Conservation (phyloP, 140 eudicot species). For the Bidens hawaiensis region DNA sequence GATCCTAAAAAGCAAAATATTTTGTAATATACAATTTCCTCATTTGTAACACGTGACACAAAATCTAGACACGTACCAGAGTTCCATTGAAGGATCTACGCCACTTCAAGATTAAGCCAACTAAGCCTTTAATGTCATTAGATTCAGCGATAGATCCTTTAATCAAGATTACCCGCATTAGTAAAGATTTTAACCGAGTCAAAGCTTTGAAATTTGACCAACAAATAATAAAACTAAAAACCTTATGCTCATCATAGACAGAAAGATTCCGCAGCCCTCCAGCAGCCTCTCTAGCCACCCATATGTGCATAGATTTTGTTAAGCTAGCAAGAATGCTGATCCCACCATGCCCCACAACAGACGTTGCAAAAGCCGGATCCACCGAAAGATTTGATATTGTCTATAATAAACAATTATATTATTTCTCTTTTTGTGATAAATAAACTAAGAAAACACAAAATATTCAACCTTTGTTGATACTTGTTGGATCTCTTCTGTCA, state of each 20-base stretch:
- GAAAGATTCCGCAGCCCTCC: conserved; percentile 98
- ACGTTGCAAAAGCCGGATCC: conserved; percentile 77
- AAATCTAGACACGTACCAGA: conserved; percentile 55
- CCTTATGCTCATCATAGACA: conserved; percentile 98
- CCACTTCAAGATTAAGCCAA: conserved; percentile 87
- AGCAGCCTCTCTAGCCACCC: conserved; percentile 99
- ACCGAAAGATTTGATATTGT: conserved; percentile 88
- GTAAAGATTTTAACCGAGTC: neutral
- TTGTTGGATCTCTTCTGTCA: conserved; percentile 87
- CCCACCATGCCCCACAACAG: conserved; percentile 87
- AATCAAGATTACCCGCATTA: conserved; percentile 4
- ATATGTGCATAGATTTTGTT: conserved; percentile 81
- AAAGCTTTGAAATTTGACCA: neutral
- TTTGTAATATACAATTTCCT: neutral
- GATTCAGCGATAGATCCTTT: conserved; percentile 89
- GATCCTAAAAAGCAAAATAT: conserved; percentile 53
- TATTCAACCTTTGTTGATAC: conserved; percentile 80
- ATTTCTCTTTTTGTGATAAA: neutral
- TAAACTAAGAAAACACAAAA: neutral
- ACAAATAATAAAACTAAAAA: conserved; percentile 12
- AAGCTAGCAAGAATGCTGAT: conserved; percentile 61
- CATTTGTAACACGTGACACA: conserved; percentile 1
- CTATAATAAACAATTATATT: conserved; percentile 25
- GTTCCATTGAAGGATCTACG: conserved; percentile 87
- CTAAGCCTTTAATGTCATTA: conserved; percentile 80